A percentile compares a stretch with the other conserved stretches of the same genome.
Evolutionary conservation across 2,329 filamentous ascomycete species (phyloP).

Genomic region (Talaromyces sp.): DNA sequence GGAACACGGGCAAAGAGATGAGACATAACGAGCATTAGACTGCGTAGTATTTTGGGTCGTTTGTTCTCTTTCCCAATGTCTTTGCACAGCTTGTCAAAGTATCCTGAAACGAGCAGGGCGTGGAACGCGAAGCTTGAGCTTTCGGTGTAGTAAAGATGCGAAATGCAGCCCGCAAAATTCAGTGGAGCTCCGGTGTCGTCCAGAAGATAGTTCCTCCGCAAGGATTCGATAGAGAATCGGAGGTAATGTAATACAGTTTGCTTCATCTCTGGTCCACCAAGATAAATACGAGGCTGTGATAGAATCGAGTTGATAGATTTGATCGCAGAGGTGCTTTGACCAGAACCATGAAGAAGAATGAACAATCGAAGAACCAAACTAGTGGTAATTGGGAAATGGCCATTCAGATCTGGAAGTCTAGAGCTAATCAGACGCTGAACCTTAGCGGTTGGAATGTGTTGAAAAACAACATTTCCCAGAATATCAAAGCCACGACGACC

Average conservation of each 20-base stretch:
- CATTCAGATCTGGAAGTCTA: conserved; percentile 68
- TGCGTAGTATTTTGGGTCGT: conserved; percentile 53
- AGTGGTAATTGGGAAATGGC: conserved; percentile 76
- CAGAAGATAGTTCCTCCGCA: conserved; percentile 67
- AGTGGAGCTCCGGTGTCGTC: conserved; percentile 61
- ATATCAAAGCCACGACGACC: conserved; percentile 78
- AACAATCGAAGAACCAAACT: conserved; percentile 69
- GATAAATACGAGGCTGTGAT: conserved; percentile 67
- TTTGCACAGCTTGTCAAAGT: conserved; percentile 64
- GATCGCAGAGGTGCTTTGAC: conserved; percentile 61
- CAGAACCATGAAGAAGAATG: conserved; percentile 64
- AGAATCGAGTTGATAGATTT: conserved; percentile 65
- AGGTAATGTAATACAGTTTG: conserved; percentile 72
- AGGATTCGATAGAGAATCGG: conserved; percentile 77
- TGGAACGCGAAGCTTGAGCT: conserved; percentile 76
- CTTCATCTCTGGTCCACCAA: conserved; percentile 67
- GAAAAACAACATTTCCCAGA: conserved; percentile 78
- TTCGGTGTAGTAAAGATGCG: conserved; percentile 74
- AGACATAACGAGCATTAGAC: conserved; percentile 66
- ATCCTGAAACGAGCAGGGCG: conserved; percentile 67
- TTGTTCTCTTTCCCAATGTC: conserved; percentile 46
- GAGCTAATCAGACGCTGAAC: conserved; percentile 70
- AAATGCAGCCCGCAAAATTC: conserved; percentile 69
- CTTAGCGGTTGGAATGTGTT: conserved; percentile 59
- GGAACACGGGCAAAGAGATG: conserved; percentile 65